Evolutionary conservation across 345 rosid species (phyloP).

Genomic region (rapeseed (Brassica napus)): Da-Ae NC_063452.1:64373501-64374000

Average conservation of each 20-base stretch:
- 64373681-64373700: not conserved
- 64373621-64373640: conserved; percentile 43
- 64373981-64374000: not conserved
- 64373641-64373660: not conserved
- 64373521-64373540: conserved; percentile 35
- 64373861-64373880: too few relatives aligned
- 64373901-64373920: too few relatives aligned
- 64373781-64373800: not conserved
- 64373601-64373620: conserved; percentile 40
- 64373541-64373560: conserved; percentile 78
- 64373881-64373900: too few relatives aligned
- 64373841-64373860: too few relatives aligned
- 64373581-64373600: conserved; percentile 45
- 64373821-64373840: not conserved
- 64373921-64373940: too few relatives aligned
- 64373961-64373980: not conserved
- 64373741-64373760: conserved; percentile 14
- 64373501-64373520: conserved; percentile 24
- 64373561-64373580: conserved; percentile 48
- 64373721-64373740: not conserved
- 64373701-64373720: not conserved
- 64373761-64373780: conserved; percentile 23
- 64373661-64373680: not conserved
- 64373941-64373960: too few relatives aligned
- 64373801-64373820: conserved; percentile 7